A percentile compares a stretch with the other conserved stretches of the same genome.
These are phyloP conservation scores for Saccharomycopsis hybrid DNA, from an alignment of 1,139 yeast species.

Conservation along the genomic window DNA sequence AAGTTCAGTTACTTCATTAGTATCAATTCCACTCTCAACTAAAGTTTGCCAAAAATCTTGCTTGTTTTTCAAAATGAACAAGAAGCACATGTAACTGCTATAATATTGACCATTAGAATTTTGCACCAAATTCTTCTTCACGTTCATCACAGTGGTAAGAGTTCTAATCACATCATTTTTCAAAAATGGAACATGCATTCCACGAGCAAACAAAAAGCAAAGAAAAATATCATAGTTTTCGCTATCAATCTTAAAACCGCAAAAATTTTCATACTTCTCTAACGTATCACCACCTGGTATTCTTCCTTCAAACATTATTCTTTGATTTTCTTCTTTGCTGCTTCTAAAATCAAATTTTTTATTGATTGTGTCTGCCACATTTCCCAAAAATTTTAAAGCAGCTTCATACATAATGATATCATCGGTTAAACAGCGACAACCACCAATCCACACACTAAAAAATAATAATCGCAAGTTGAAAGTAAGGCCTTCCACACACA, in stretches of 20 bases:
- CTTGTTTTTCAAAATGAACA: conserved; percentile 1
- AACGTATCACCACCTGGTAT: not conserved
- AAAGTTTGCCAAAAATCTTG: conserved; percentile 2
- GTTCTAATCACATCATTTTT: not conserved
- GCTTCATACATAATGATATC: conserved; percentile 9
- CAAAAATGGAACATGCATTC: conserved; percentile 3
- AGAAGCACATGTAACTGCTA: not conserved
- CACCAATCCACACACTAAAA: conserved; percentile 1
- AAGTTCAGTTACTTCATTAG: conserved; percentile 26
- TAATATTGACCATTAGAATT: not conserved
- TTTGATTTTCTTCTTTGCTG: not conserved
- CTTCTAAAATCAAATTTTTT: not conserved
- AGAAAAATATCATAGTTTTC: conserved; percentile 2
- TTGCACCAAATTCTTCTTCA: not conserved
- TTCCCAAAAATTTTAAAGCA: conserved; percentile 24
- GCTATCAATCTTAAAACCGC: conserved; percentile 1
- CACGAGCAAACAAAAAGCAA: not conserved
- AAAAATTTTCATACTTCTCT: not conserved
- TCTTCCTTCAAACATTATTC: not conserved
- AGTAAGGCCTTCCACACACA: conserved; percentile 1
- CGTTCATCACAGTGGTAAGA: not conserved
- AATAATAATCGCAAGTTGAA: not conserved
- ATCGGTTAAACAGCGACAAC: not conserved
- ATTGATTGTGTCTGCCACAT: not conserved
- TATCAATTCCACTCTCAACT: conserved; percentile 19